Conservation (phyloP, 169 alveolate species). For the Cystoisospora suis region DNA sequence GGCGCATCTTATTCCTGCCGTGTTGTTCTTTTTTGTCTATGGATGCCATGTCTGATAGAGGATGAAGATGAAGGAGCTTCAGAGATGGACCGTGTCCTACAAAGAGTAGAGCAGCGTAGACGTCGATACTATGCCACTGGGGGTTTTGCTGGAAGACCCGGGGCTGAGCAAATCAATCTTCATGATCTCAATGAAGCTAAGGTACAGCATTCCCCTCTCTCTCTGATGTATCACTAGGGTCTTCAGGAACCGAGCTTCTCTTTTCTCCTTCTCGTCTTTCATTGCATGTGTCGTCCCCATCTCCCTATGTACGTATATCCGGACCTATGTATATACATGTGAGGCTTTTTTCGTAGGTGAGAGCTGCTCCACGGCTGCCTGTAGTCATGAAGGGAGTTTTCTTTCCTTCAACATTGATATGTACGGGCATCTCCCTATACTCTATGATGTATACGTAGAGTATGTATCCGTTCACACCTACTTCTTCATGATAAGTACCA, state of each 20-base stretch:
- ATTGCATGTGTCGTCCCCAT: background rate
- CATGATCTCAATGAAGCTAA: constrained; percentile 1
- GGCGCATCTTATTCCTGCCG: background rate
- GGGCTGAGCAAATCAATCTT: background rate
- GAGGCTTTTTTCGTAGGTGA: no score
- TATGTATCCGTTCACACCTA: no score
- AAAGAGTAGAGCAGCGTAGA: background rate
- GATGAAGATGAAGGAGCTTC: constrained; percentile 30
- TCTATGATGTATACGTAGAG: no score
- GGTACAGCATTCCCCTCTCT: background rate
- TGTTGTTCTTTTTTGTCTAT: no score
- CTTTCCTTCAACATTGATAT: no score
- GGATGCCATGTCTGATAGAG: background rate
- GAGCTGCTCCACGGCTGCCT: no score
- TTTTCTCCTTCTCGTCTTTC: background rate
- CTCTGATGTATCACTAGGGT: background rate
- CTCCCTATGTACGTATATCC: background rate
- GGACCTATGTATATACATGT: no score
- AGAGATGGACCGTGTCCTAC: constrained; percentile 17
- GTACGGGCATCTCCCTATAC: no score
- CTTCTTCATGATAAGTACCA: no score
- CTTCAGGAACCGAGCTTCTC: background rate
- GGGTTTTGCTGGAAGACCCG: background rate
- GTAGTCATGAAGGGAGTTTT: no score
- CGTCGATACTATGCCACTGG: background rate